Base-by-base conservation (phyloP, 208 protist species). In the Borovskyia barvae region DNA sequence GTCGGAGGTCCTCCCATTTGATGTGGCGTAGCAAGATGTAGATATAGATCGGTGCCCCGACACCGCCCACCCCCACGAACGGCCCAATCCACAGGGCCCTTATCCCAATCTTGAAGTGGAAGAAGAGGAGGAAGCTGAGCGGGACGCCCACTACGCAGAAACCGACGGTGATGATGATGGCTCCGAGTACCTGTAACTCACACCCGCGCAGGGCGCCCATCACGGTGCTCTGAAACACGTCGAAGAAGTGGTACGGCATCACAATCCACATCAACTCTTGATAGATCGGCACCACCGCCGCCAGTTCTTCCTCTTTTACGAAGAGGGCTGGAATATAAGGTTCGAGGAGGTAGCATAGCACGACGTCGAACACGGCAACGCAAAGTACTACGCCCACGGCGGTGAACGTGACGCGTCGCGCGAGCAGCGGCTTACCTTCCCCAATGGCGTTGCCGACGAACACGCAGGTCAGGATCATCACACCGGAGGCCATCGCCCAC, bases 401-500 rank as follows among this genome's bases (percentile, higher is more conserved):
- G 5, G 80, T 61, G 39, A 92, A 85, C 26, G 80, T 74, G 17
- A 88, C 82, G 19, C 70, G 69, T n/a, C 75, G 75, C 11, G 66
- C 87, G 24, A 88, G 58, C 41, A 92, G 48, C n/a, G 83, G 84
- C 45, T 77, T 76, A 1, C 84, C 61, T 32, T 74, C 82, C 14
- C 87, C 87, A 48, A 94, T 72, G 19, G 81, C 81, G 42, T 90
- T 94, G 3, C 87, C 87, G 11, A 94, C 84, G 54, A 92, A 88
- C 39, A 94, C 87, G 41, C 61, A 83, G 1, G 73, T 67, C 25
- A 90, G 29, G 50, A 88, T 81, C 55, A 87, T 90, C n/a, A 80
- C 75, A 49, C 82, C 87, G 20, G 82, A 84, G 4, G 58, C 64
- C 40, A 94, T 72, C 19, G 74, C 62, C 85, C 87, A 94, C 65